A percentile compares a stretch with the other conserved stretches of the same genome.
phyloP scores from a whole-genome alignment of 441 rosid species.

The Populus hybrid region DNA sequence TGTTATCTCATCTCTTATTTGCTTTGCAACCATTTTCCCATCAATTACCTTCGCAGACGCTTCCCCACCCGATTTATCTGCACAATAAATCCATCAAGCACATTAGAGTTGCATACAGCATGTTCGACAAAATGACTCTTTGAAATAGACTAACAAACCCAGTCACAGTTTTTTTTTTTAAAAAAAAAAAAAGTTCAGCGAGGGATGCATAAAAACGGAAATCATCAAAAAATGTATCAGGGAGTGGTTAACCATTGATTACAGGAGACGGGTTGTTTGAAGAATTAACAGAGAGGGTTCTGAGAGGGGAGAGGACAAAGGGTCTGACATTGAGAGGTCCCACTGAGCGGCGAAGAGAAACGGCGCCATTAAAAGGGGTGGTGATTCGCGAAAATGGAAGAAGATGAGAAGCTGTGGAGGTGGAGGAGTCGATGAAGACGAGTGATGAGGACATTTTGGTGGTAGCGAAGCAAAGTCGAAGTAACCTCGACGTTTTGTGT shows the following conservation, averaged over 20 bases:
- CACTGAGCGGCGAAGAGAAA: conserved; percentile 19
- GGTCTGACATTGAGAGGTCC: too few species aligned
- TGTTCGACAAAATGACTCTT: conserved; percentile 30
- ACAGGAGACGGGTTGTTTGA: too few species aligned
- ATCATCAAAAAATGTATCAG: too few species aligned
- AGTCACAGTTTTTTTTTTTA: too few species aligned
- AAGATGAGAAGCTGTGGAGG: conserved; percentile 41
- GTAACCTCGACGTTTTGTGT: neutral
- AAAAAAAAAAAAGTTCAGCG: too few species aligned
- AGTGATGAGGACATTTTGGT: conserved; percentile 40
- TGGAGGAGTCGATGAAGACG: conserved; percentile 34
- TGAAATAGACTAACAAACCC: too few species aligned
- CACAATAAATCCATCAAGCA: neutral
- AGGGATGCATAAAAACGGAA: too few species aligned
- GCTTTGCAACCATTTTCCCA: conserved; percentile 71
- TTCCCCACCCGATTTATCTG: conserved; percentile 38
- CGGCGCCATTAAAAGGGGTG: too few species aligned
- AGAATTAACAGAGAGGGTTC: too few species aligned
- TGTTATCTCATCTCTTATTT: conserved; percentile 65
- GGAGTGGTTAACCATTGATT: too few species aligned
- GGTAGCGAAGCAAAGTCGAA: neutral
- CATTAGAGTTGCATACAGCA: neutral
- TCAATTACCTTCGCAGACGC: conserved; percentile 60
- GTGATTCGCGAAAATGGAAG: conserved; percentile 13
- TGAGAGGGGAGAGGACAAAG: too few species aligned